Percentiles rank a stretch among this genome's conserved stretches.
These are phyloP conservation scores for Pulveroboletus ridleyi DNA, from an alignment of 1,284 basidiomycete genomes.

Conservation along the genomic window DNA sequence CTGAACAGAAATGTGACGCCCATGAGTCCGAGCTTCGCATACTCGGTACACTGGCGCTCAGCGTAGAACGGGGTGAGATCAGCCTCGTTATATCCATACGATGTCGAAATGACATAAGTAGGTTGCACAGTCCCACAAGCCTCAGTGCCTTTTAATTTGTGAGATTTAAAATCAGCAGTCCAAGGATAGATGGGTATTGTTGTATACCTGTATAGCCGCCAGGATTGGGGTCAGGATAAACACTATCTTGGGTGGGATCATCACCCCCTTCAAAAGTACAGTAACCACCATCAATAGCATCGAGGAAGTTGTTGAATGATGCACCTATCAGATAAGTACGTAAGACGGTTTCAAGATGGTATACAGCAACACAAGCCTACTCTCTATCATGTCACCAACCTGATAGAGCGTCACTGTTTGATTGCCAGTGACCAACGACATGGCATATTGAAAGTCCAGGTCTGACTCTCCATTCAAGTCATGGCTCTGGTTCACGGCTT, in stretches of 20 bases:
- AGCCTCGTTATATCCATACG: conserved; percentile 55
- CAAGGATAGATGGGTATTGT: not conserved
- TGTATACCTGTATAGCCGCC: conserved; percentile 47
- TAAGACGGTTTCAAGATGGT: not conserved
- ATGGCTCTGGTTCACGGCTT: conserved; percentile 42
- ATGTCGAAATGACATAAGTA: conserved; percentile 59
- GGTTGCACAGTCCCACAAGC: conserved; percentile 57
- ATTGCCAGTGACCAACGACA: conserved; percentile 46
- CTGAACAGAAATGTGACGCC: conserved; percentile 56
- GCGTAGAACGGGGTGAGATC: conserved; percentile 50
- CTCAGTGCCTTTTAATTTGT: conserved; percentile 31
- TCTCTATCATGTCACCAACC: conserved; percentile 47
- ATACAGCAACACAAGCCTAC: conserved; percentile 25
- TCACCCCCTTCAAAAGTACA: conserved; percentile 70
- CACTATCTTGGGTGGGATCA: conserved; percentile 50
- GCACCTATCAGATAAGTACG: conserved; percentile 37
- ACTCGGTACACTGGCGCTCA: conserved; percentile 61
- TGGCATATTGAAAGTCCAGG: conserved; percentile 59
- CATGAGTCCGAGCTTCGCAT: conserved; percentile 54
- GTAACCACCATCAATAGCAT: conserved; percentile 55
- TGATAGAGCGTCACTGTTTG: conserved; percentile 53
- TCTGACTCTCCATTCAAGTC: conserved; percentile 57
- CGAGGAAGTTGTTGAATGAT: conserved; percentile 52
- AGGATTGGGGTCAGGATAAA: conserved; percentile 55
- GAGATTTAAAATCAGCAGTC: not conserved